These are phyloP conservation scores for Pinus tabuliformis DNA, from an alignment of 75 land plant species.

Conservation along the genomic window DNA sequence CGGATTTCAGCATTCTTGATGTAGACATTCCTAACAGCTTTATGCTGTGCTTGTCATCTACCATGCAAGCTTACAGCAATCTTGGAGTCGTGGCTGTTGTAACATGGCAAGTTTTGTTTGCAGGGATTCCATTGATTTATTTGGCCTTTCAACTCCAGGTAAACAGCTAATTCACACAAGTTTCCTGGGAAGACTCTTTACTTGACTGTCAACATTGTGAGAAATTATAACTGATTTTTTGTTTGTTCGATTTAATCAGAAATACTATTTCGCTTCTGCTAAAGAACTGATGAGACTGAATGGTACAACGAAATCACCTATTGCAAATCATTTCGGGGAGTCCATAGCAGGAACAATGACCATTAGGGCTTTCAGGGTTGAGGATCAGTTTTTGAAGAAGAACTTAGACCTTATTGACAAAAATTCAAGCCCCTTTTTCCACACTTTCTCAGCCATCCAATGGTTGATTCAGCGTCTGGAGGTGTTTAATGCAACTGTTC, in stretches of 20 bases:
- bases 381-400: slow-evolving; percentile 23
- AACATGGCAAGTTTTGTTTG: slow-evolving; percentile 37
- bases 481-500: too few species aligned
- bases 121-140: slow-evolving; percentile 24
- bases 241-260: slow-evolving; percentile 13
- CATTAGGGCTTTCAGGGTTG: slow-evolving; percentile 36
- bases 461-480: slow-evolving; percentile 30
- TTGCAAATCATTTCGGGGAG: slow-evolving; percentile 32
- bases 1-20: slow-evolving; percentile 35
- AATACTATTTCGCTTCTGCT: slow-evolving; percentile 33
- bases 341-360: slow-evolving; percentile 41
- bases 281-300: slow-evolving; percentile 41
- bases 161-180: background rate
- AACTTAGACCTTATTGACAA: slow-evolving; percentile 29
- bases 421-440: slow-evolving; percentile 34
- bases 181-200: background rate
- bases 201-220: too few species aligned
- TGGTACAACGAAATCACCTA: slow-evolving; percentile 45
- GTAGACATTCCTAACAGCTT: slow-evolving; percentile 23
- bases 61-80: slow-evolving; percentile 15
- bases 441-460: slow-evolving; percentile 28
- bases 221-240: background rate
- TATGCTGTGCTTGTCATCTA: slow-evolving; percentile 3
- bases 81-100: slow-evolving; percentile 28
- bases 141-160: slow-evolving; percentile 32